Conservation (phyloP, 1,284 basidiomycete species). For the Cryptococcus floricola region DNA sequence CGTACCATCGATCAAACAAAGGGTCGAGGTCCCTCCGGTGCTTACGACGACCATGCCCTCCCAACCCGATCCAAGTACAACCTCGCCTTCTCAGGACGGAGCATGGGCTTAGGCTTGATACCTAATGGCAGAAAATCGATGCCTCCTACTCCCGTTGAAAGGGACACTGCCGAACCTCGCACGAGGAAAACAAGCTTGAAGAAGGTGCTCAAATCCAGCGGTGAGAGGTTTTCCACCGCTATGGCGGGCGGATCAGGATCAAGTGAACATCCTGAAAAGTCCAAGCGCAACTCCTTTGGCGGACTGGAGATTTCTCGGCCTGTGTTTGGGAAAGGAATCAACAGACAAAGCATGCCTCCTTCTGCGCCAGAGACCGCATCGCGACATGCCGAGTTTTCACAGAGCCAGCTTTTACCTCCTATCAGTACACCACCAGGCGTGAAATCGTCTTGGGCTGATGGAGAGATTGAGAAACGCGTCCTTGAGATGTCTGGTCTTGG, state of each 20-base stretch:
- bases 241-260: constrained; percentile 12
- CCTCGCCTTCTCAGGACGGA: constrained; percentile 16
- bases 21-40: constrained; percentile 36
- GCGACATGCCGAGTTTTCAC: neutral
- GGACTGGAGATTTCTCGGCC: constrained; percentile 19
- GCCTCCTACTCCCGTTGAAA: constrained; percentile 25
- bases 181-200: constrained; percentile 41
- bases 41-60: constrained; percentile 35
- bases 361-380: constrained; percentile 8
- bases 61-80: constrained; percentile 15
- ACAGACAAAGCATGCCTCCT: constrained; percentile 7
- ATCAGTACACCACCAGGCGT: constrained; percentile 6
- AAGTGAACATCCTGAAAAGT: neutral
- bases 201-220: constrained; percentile 33
- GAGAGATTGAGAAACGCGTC: constrained; percentile 41
- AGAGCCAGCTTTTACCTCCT: neutral
- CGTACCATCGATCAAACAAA: constrained; percentile 28
- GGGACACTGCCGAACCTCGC: constrained; percentile 9
- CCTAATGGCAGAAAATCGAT: constrained; percentile 26
- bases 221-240: constrained; percentile 30
- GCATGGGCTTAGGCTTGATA: constrained; percentile 3
- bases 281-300: constrained; percentile 14
- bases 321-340: constrained; percentile 12
- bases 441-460: constrained; percentile 16
- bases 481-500: constrained; percentile 43